These are phyloP conservation scores for Albifimbria verrucaria DNA, from an alignment of 2,329 filamentous ascomycete species.

Conservation along the genomic window DNA sequence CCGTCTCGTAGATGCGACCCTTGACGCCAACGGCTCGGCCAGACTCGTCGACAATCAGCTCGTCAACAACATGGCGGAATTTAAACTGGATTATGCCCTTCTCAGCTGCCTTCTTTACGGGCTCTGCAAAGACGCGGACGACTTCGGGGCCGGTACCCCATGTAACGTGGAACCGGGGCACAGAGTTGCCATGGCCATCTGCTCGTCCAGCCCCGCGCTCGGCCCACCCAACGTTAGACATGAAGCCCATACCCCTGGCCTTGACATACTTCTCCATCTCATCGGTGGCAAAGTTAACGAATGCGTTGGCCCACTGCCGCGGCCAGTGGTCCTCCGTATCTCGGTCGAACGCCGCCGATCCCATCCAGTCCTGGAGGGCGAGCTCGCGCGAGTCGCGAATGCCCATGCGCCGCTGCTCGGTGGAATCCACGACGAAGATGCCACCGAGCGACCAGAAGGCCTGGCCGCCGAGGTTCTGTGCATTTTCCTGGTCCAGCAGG, in stretches of 20 bases:
- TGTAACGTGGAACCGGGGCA: conserved; percentile 59
- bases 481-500: conserved; percentile 57
- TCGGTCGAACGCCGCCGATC: conserved; percentile 56
- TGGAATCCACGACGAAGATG: conserved; percentile 56
- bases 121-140: conserved; percentile 54
- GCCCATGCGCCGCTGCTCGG: conserved; percentile 54
- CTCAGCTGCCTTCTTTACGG: conserved; percentile 49
- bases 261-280: conserved; percentile 58
- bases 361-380: conserved; percentile 57
- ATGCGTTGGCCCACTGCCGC: conserved; percentile 59
- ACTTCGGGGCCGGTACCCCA: conserved; percentile 62
- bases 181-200: conserved; percentile 59
- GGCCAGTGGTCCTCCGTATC: conserved; percentile 56
- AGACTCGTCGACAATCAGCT: conserved; percentile 48
- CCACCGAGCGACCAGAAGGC: conserved; percentile 64
- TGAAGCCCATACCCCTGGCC: conserved; percentile 47
- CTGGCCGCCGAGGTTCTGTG: conserved; percentile 55
- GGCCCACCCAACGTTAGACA: conserved; percentile 57
- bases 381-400: conserved; percentile 56
- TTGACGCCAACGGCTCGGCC: conserved; percentile 51
- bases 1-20: conserved; percentile 50
- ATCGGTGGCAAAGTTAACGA: conserved; percentile 58
- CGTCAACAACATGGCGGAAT: conserved; percentile 56
- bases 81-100: conserved; percentile 52
- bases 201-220: conserved; percentile 55